phyloP scores from a whole-genome alignment of 805 yeast species.

The Cyberlindnera misumaiensis region DNA sequence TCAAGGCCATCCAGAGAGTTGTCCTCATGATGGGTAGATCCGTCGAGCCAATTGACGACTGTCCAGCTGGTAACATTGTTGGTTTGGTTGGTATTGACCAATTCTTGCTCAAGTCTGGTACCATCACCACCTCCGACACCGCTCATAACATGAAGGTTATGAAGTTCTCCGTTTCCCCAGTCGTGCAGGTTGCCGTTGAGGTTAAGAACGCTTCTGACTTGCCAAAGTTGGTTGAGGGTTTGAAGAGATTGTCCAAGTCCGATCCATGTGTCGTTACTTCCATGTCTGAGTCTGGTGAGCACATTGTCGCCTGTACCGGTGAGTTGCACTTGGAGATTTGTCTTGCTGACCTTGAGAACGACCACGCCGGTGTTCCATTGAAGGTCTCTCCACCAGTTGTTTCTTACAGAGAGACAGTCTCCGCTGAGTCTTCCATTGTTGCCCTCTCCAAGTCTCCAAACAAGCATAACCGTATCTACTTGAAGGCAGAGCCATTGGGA shows the following conservation, averaged over 20 bases:
- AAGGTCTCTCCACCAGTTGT: constrained; percentile 97
- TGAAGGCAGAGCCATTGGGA: constrained; percentile 92
- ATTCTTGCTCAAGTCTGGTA: constrained; percentile 99
- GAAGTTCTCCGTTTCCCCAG: constrained; percentile 99
- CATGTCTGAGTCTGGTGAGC: constrained; percentile 96
- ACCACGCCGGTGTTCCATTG: constrained; percentile 99
- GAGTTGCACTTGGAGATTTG: constrained; percentile 99
- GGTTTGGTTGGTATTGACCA: constrained; percentile 99
- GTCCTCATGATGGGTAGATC: constrained; percentile 99
- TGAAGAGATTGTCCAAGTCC: constrained; percentile 98
- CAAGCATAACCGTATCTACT: constrained; percentile 99
- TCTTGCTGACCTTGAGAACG: constrained; percentile 90
- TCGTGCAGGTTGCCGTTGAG: constrained; percentile 99
- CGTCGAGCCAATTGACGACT: constrained; percentile 97
- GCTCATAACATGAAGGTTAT: constrained; percentile 99
- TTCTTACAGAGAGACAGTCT: constrained; percentile 97
- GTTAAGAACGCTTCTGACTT: constrained; percentile 99
- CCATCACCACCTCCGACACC: constrained; percentile 91
- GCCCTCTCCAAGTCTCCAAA: constrained; percentile 99
- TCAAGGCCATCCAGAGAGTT: constrained; percentile 97
- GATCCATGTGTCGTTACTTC: constrained; percentile 94
- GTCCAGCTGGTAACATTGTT: constrained; percentile 99
- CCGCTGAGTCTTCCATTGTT: constrained; percentile 85
- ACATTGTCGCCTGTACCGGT: constrained; percentile 99
- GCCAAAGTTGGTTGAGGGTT: constrained; percentile 99